Conservation (phyloP, 73 alveolate genomes). For the Durusdinium trenchii region DNA sequence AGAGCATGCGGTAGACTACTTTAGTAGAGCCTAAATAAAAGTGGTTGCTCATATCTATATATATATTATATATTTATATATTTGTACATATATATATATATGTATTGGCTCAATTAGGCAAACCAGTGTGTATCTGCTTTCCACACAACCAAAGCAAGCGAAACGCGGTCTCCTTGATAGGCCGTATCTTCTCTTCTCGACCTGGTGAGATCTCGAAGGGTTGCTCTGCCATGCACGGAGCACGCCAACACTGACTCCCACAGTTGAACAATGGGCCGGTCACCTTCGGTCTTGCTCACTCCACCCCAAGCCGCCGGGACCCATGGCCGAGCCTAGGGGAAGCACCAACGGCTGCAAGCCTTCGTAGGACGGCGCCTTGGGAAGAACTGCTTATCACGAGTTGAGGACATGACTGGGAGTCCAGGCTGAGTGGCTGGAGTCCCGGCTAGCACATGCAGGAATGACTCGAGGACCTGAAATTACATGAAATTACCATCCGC, state of each 20-base stretch:
- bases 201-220: conserved; percentile 35
- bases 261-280: too few species aligned
- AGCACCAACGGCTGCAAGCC: conserved; percentile 30
- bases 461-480: too few species aligned
- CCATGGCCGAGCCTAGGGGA: conserved; percentile 60
- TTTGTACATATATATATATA: neutral
- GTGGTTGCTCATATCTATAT: neutral
- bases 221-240: too few species aligned
- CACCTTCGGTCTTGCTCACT: too few species aligned
- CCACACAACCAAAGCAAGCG: neutral
- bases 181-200: conserved; percentile 29
- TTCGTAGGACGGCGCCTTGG: conserved; percentile 63
- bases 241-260: too few species aligned
- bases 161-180: conserved; percentile 29
- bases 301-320: too few species aligned
- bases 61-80: neutral
- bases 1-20: neutral
- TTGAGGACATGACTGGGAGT: too few species aligned
- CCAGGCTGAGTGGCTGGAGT: too few species aligned
- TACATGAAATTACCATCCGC: too few species aligned
- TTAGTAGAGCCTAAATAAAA: neutral
- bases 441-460: too few species aligned
- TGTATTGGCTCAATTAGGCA: neutral
- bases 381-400: neutral
- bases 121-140: neutral